Base-by-base conservation (phyloP, 495 filamentous ascomycete species). In the Annulohypoxylon moriforme region DNA sequence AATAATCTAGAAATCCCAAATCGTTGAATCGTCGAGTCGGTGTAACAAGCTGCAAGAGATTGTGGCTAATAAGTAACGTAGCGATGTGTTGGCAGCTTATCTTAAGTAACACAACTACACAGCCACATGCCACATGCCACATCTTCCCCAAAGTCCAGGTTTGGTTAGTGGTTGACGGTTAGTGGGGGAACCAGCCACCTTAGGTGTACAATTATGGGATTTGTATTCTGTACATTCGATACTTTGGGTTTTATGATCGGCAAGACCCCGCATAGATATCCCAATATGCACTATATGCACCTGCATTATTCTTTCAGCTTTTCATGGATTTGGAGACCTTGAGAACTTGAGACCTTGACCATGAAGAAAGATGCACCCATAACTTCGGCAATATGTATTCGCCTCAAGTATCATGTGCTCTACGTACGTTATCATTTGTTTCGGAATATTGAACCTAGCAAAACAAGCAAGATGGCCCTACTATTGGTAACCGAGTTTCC, bases 41-140 rank as follows among this genome's bases (percentile, higher is more conserved):
- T 60, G 71, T 59, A 33, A 29, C 47, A 52, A 52, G 64, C 52
- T 60, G 68, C 49, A 42, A 46, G 49, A 68, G 59, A n/a, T 1
- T 69, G 71, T 73, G 71, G 71, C 71, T 73, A 73, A 73, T 69
- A 62, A 61, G 60, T 69, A 62, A 64, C 59, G 59, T 57, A 36
- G 33, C 49, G 69, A 65, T 73, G 71, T 49, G 71, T 53, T 73
- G 71, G 71, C 71, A 56, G 33, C 53, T 46, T 34, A 47, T 65
- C 11, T 65, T 56, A 27, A 53, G 36, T 11, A 24, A 29, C 24
- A 60, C 46, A 60, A 16, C 22, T 31, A 25, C 64, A 60, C 47
- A 52, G 47, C 47, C 71, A 69, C 64, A 72, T 40, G 40, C 40
- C 40, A 44, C 40, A 44, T 44, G 47, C 47, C 71, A 69, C 70